Evolutionary conservation across 345 rosid species (phyloP), one percentile per base, ranked within the genome.

Genomic region (Noccaea bulbosa): DNA sequence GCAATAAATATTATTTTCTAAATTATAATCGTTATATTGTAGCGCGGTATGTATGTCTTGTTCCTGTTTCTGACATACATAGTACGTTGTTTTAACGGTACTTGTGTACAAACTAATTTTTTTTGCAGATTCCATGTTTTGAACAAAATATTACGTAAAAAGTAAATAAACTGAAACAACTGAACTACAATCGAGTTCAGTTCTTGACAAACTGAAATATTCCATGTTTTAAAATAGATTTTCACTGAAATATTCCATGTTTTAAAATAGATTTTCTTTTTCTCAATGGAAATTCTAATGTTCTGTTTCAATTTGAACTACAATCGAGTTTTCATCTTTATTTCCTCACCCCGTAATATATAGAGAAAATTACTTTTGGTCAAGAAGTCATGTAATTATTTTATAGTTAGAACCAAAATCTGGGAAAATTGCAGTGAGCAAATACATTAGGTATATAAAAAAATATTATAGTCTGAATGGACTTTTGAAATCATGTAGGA

Each of bases 41-140:
- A 30, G 53, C 72, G 7, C 72, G 11, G 70, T 75, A 20, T 49
- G 50, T 52, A 52, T 74, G 78, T 54, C 65, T 54, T 54, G 70
- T 75, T 48, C 54, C 74, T 62, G 64, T 27, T 27, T 27, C 30
- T 27, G 30, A 27, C 30, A 27, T 27, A 61, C 69, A 62, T 44
- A 53, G 52, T 62, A 49, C 12, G 60, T 69, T 49, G 60, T 40
- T 47, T 69, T 63, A 50, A 69, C 70, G 60, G 75, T 76, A 69
- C 70, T 76, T 76, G 75, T 69, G 71, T 20, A 24, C 47, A 20
- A 20, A 20, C 22, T 20, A 20, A 20, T 1, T 38, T 4, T 32
- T 49, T 15, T 69, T 55, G 70, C 71, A 76, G 71, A 62, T 47
- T 76, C 75, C 61, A 40, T 62, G 45, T 48, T 70, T 12, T 69